Evolutionary conservation across 225 moss, liverwort and hornwort species (phyloP).

Genomic region (Physcomitrellopsis africana): DNA sequence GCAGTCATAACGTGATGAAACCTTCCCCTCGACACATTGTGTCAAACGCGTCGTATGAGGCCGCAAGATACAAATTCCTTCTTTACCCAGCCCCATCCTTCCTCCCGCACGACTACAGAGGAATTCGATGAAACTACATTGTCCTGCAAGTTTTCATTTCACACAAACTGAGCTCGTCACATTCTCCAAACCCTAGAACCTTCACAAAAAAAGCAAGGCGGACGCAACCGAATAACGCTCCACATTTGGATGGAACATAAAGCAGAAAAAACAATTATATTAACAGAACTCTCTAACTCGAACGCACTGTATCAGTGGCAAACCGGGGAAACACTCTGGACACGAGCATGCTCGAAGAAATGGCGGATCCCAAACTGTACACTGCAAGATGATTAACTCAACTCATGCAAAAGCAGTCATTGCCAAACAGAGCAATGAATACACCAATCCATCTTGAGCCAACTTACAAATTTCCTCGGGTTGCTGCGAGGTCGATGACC

Average conservation of each 20-base stretch:
- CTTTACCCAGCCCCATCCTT: constrained; percentile 41
- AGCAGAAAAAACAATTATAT: neutral
- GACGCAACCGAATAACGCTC: neutral
- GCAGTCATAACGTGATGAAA: constrained; percentile 25
- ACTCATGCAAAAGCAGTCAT: neutral
- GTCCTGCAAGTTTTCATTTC: constrained; percentile 18
- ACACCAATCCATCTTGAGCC: neutral
- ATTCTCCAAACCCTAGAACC: constrained; percentile 25
- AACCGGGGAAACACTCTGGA: neutral
- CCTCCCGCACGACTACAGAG: neutral
- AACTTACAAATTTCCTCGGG: neutral
- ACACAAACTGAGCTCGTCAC: constrained; percentile 9
- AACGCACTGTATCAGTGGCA: neutral
- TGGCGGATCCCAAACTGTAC: too few relatives aligned
- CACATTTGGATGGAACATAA: neutral
- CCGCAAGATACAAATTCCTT: constrained; percentile 20
- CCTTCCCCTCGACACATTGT: constrained; percentile 11
- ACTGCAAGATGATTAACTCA: neutral
- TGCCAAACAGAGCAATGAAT: neutral
- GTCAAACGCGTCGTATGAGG: constrained; percentile 20
- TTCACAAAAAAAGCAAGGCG: neutral
- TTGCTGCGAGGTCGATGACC: neutral
- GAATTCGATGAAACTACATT: constrained; percentile 31
- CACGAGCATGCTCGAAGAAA: too few relatives aligned
- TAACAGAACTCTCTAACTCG: neutral